Evolutionary conservation across 495 filamentous ascomycete species (phyloP).

Genomic region (Penicillium arizonense): DNA sequence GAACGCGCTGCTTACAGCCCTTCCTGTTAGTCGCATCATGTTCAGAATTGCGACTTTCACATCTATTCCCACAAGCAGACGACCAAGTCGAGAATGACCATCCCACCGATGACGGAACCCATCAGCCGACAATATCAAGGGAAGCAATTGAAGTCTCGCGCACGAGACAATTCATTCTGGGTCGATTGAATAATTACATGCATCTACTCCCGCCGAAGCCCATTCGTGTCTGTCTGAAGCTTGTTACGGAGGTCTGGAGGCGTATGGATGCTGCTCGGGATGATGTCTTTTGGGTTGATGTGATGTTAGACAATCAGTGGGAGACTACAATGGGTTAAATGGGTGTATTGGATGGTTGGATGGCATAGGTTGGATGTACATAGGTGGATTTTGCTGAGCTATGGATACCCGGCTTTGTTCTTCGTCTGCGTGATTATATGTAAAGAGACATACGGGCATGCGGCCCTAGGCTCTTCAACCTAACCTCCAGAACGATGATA

Average conservation of each 20-base stretch:
- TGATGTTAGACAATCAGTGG: slow-evolving; percentile 58
- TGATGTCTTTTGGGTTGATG: slow-evolving; percentile 53
- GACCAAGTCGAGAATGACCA: not conserved
- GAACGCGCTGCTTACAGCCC: slow-evolving; percentile 54
- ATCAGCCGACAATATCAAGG: slow-evolving; percentile 36
- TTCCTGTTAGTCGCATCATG: slow-evolving; percentile 51
- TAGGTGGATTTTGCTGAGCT: too few relatives aligned
- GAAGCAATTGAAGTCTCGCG: slow-evolving; percentile 47
- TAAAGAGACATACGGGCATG: too few relatives aligned
- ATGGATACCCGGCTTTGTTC: too few relatives aligned
- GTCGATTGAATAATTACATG: slow-evolving; percentile 45
- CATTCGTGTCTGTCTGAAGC: slow-evolving; percentile 42
- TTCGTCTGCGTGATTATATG: too few relatives aligned
- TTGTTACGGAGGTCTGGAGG: slow-evolving; percentile 53
- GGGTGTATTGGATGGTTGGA: not conserved
- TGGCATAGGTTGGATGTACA: not conserved
- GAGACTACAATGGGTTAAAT: slow-evolving; percentile 55
- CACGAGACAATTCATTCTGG: slow-evolving; percentile 45
- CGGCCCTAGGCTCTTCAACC: too few relatives aligned
- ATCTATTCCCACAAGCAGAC: not conserved
- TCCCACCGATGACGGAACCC: slow-evolving; percentile 9
- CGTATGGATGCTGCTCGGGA: slow-evolving; percentile 44
- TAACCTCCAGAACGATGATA: too few relatives aligned
- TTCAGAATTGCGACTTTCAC: slow-evolving; percentile 48
- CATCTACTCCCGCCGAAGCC: slow-evolving; percentile 54